Percentiles rank a stretch among this genome's conserved stretches.
Conservation (phyloP, 1,284 basidiomycete genomes). For the Termitomyces sp. region DNA sequence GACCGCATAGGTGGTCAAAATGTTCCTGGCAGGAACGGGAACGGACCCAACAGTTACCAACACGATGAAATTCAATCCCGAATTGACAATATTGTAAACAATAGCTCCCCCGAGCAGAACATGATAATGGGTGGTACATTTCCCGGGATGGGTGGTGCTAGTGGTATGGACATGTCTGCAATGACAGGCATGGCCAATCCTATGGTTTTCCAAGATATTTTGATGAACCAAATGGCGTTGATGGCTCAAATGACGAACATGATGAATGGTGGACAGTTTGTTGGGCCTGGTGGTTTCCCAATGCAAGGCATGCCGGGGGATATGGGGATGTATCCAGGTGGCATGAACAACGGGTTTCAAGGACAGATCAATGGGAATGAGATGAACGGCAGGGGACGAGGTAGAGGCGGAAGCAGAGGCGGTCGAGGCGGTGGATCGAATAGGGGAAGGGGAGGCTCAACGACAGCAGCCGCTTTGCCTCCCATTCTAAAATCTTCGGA, state of each 20-base stretch:
- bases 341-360: conserved; percentile 41
- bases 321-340: conserved; percentile 44
- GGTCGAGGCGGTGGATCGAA: conserved; percentile 31
- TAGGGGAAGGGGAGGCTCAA: conserved; percentile 31
- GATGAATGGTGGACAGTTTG: conserved; percentile 54
- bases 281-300: conserved; percentile 49
- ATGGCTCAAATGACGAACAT: conserved; percentile 84
- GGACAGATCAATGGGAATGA: conserved; percentile 22
- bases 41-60: conserved; percentile 32
- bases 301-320: conserved; percentile 56
- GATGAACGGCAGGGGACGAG: conserved; percentile 30
- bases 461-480: conserved; percentile 17
- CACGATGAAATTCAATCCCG: conserved; percentile 72
- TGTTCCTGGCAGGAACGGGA: conserved; percentile 25
- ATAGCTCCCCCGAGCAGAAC: conserved; percentile 40
- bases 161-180: conserved; percentile 59
- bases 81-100: conserved; percentile 69
- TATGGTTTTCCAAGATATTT: conserved; percentile 74
- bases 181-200: conserved; percentile 59
- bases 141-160: conserved; percentile 43
- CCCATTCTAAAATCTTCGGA: conserved; percentile 15
- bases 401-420: conserved; percentile 32
- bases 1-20: conserved; percentile 66
- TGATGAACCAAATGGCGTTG: conserved; percentile 82
- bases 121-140: conserved; percentile 58